Conservation (phyloP, 768 basidiomycete genomes). For the Suillus variegatus region DNA sequence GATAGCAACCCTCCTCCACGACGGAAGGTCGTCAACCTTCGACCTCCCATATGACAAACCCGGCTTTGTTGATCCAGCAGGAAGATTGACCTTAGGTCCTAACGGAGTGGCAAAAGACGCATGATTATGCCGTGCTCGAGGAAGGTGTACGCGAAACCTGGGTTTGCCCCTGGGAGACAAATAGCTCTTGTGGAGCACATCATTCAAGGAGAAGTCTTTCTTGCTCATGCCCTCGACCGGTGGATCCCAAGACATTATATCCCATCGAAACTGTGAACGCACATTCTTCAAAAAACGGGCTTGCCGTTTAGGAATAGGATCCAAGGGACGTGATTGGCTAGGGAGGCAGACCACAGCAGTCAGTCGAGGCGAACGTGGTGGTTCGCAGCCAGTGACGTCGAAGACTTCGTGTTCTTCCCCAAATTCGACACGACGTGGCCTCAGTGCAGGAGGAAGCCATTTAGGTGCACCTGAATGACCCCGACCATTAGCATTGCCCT, state of each 20-base stretch:
- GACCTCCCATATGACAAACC: constrained; percentile 25
- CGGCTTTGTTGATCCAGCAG: constrained; percentile 25
- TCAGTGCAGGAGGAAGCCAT: constrained; percentile 60
- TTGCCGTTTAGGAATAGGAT: constrained; percentile 51
- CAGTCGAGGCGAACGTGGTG: constrained; percentile 48
- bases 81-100: constrained; percentile 42
- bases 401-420: constrained; percentile 46
- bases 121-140: constrained; percentile 19
- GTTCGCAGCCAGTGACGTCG: constrained; percentile 47
- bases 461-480: constrained; percentile 25
- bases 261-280: constrained; percentile 48
- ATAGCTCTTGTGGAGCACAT: constrained; percentile 59
- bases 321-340: constrained; percentile 39
- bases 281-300: constrained; percentile 43
- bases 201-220: constrained; percentile 63
- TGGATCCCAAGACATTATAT: constrained; percentile 72
- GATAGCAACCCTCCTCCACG: constrained; percentile 38
- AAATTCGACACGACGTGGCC: constrained; percentile 32
- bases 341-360: constrained; percentile 52
- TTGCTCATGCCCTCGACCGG: constrained; percentile 65
- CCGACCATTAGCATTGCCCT: constrained; percentile 18
- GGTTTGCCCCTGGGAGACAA: constrained; percentile 31
- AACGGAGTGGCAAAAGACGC: constrained; percentile 7
- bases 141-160: constrained; percentile 39
- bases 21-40: constrained; percentile 36